Evolutionary conservation across 2,329 filamentous ascomycete genomes (phyloP), one percentile per base, ranked within the genome.

Genomic region (Scleromitrula shiraiana): DNA sequence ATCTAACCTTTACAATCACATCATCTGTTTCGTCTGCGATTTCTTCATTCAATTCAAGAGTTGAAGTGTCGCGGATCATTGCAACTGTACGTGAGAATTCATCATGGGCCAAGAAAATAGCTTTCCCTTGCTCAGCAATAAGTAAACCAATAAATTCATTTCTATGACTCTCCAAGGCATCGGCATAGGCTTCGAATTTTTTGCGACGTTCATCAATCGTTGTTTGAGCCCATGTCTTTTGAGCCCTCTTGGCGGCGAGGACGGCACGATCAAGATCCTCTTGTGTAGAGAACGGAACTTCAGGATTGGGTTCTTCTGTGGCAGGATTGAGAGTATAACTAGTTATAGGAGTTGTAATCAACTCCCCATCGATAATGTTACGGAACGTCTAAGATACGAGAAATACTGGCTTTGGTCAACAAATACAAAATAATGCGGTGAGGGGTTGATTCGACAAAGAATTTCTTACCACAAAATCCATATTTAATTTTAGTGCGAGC

Each of bases 61-160:
- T 26, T 0, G 49, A 20, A 2, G 30, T 46, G 12, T 41, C n/a
- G 20, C 41, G 29, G 17, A 53, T 26, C 52, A 44, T 48, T 3
- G 22, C 29, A 3, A 55, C 2, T 6, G 43, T 38, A 26, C 47
- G 51, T 3, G 53, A 37, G 41, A 55, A 45, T 36, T 53, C 53
- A 9, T 32, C 41, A 17, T 49, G 38, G 12, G 55, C 54, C 12
- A 53, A 41, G 7, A 35, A 35, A 48, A 67, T 61, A 7, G 74
- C 73, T 58, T 77, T 76, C 12, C 75, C 73, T 20, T 71, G 73
- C 59, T 76, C 74, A 48, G 62, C 65, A 53, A 67, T 67, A 24
- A 76, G 61, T 7, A 76, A 63, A 12, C 41, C 15, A 4, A 30
- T 17, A 20, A 51, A 38, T 22, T 49, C 46, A 2, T 23, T 19